Evolutionary conservation across 2,329 filamentous ascomycete species (phyloP).

Genomic region (Aureobasidium musti): DNA sequence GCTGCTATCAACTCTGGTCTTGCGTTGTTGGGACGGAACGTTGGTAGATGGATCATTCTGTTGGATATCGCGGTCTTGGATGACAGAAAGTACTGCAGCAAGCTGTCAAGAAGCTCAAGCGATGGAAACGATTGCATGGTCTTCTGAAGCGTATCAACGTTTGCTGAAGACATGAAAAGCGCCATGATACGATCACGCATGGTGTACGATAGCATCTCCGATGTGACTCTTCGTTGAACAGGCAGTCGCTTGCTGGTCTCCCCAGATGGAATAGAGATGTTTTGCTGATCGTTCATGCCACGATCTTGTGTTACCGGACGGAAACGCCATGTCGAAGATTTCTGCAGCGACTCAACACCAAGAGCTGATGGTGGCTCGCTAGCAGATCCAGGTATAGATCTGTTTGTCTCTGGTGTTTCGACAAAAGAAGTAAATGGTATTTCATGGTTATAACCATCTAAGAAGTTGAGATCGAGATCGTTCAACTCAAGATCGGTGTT

Average conservation of each 20-base stretch:
- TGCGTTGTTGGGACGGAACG: constrained; percentile 58
- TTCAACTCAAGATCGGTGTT: constrained; percentile 51
- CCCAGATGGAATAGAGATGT: constrained; percentile 46
- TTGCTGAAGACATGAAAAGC: constrained; percentile 63
- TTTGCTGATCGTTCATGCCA: constrained; percentile 42
- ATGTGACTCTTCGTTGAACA: constrained; percentile 46
- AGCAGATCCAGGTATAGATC: constrained; percentile 31
- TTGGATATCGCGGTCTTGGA: constrained; percentile 44
- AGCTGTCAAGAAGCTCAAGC: constrained; percentile 60
- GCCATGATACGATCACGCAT: constrained; percentile 63
- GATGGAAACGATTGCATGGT: constrained; percentile 65
- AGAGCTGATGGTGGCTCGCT: constrained; percentile 38
- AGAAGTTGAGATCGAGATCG: constrained; percentile 49
- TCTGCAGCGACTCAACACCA: constrained; percentile 44
- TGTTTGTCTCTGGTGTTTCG: constrained; percentile 35
- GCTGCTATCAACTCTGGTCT: constrained; percentile 62
- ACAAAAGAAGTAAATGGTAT: constrained; percentile 47
- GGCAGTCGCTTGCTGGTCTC: constrained; percentile 40
- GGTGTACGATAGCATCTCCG: constrained; percentile 46
- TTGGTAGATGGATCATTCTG: constrained; percentile 63
- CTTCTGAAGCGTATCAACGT: constrained; percentile 51
- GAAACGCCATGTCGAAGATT: constrained; percentile 50
- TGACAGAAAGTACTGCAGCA: constrained; percentile 63
- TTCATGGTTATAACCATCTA: constrained; percentile 50
- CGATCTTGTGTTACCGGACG: constrained; percentile 44